Conservation (phyloP, 208 protist species). For the Leishmania martiniquensis region DNA sequence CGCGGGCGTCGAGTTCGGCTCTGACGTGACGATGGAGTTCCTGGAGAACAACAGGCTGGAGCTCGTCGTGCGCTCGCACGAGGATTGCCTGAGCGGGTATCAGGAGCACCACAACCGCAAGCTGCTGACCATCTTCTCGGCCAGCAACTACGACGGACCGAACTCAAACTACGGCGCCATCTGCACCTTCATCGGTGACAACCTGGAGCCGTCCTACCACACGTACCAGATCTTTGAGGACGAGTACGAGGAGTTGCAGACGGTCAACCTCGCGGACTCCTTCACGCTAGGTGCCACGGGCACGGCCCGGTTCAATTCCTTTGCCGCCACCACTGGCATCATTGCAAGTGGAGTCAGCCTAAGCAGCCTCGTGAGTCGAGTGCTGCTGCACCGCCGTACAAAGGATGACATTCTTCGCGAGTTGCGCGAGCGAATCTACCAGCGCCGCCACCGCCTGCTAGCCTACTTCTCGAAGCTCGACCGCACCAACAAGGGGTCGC, state of each 20-base stretch:
- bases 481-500: slow-evolving; percentile 87
- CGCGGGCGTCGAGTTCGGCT: slow-evolving; percentile 95
- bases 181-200: slow-evolving; percentile 79
- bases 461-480: slow-evolving; percentile 89
- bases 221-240: slow-evolving; percentile 83
- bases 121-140: slow-evolving; percentile 97
- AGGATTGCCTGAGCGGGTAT: slow-evolving; percentile 94
- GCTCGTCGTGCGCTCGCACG: slow-evolving; percentile 95
- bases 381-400: slow-evolving; percentile 51
- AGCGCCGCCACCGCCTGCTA: slow-evolving; percentile 84
- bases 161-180: slow-evolving; percentile 84
- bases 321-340: slow-evolving; percentile 21
- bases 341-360: not conserved
- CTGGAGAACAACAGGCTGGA: slow-evolving; percentile 93
- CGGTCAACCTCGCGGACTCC: slow-evolving; percentile 60
- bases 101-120: slow-evolving; percentile 93
- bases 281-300: slow-evolving; percentile 43
- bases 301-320: slow-evolving; percentile 37
- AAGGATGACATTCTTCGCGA: slow-evolving; percentile 87
- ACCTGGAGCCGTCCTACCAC: slow-evolving; percentile 71
- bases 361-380: slow-evolving; percentile 19
- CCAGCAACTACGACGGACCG: slow-evolving; percentile 97
- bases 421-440: slow-evolving; percentile 83
- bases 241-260: slow-evolving; percentile 63
- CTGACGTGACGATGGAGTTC: slow-evolving; percentile 95